Base-by-base conservation (phyloP, 257 asterid genomes). In the Dorcoceras hygrometricum region DNA sequence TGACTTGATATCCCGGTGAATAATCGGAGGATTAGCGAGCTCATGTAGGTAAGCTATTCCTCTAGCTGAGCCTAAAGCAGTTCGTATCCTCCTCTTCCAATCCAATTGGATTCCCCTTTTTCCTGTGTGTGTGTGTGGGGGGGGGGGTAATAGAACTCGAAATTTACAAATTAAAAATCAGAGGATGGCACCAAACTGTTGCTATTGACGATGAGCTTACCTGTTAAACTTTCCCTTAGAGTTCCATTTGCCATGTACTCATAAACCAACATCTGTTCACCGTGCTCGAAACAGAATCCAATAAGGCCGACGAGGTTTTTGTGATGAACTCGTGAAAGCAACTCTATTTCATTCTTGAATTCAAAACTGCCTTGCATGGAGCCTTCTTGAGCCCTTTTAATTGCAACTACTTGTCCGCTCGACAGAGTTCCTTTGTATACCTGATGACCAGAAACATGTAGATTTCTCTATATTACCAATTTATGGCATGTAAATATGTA, bases 261-360 rank as follows among this genome's bases (percentile, higher is more conserved):
- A 8, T 92, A 92, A 1, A 92, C 95, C 82, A 92, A 63, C 89
- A 89, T 86, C 70, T 92, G 98, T 56, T 92, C 97, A 22, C 93
- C 96, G 74, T 87, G 97, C 74, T 92, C 98, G 54, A 92, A 89
- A 71, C 98, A 83, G 77, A 92, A 92, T 58, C 98, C 98, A 50
- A 89, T 83, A n/a, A 92, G 93, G 67, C 93, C 90, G 55, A 92
- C 89, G 23, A 92, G 95, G 78, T 89, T 87, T 77, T 92, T 92
- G 83, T 92, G 98, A 79, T 92, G 98, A 34, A 92, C 98, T 67
- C 97, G 80, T 20, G 98, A 92, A 46, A 92, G 97, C 78, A 92
- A 70, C 84, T 92, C 97, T 32, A 92, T 92, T 69, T 92, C 98
- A 12, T 89, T 92, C 83, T 89, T 92, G 82, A 92, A 92, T 81